Evolutionary conservation across 1,284 basidiomycete species (phyloP).

Genomic region (Hypsizygus ulmarius): DNA sequence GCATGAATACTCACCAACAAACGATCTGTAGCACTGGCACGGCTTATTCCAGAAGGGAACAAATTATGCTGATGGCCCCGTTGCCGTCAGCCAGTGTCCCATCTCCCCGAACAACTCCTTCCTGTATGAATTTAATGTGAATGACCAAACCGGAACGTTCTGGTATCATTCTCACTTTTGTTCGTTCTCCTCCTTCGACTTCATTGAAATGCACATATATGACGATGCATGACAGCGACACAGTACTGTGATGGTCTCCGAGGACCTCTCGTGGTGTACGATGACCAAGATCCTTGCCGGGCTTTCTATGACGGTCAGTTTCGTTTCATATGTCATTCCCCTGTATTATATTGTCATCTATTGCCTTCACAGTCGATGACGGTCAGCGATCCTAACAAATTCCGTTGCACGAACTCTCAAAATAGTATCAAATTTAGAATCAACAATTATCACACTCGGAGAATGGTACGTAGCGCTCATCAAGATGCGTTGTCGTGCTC

Average conservation of each 20-base stretch:
- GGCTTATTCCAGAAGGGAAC: conserved; percentile 32
- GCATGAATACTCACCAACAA: not conserved
- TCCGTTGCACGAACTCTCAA: no score
- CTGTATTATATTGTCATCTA: not conserved
- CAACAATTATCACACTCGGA: conserved; percentile 36
- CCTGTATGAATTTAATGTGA: conserved; percentile 34
- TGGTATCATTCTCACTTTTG: conserved; percentile 41
- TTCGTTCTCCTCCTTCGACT: conserved; percentile 4
- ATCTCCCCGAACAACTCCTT: conserved; percentile 43
- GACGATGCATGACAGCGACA: conserved; percentile 16
- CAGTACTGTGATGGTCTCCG: conserved; percentile 40
- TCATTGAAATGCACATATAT: not conserved
- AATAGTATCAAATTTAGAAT: no score
- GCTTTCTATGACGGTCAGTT: conserved; percentile 24
- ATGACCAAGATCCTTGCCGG: conserved; percentile 38
- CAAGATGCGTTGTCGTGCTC: not conserved
- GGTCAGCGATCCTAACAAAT: conserved; percentile 25
- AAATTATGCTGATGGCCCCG: conserved; percentile 33
- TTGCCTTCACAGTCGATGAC: conserved; percentile 31
- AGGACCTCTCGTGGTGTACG: conserved; percentile 42
- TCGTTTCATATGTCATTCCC: not conserved
- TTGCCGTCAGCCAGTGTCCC: conserved; percentile 44
- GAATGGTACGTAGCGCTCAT: conserved; percentile 31
- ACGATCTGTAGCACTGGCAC: conserved; percentile 31
- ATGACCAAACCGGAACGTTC: conserved; percentile 43